These are phyloP conservation scores for Cubamyces lactineus DNA, from an alignment of 768 basidiomycete genomes.

Conservation along the genomic window DNA sequence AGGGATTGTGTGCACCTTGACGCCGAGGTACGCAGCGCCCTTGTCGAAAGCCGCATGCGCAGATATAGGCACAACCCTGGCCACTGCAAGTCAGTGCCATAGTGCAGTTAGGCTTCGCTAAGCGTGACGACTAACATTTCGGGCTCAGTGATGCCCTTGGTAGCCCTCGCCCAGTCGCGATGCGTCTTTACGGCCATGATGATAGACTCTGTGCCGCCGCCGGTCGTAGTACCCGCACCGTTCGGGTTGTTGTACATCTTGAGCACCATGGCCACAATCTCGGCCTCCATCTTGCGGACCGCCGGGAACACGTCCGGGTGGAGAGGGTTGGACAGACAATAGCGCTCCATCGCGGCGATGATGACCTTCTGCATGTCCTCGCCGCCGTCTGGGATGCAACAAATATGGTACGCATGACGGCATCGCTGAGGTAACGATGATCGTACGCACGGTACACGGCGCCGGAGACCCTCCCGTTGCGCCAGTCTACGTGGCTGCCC, in stretches of 20 bases:
- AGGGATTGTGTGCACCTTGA: conserved; percentile 89
- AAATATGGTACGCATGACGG: not conserved
- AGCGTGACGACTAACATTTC: conserved; percentile 70
- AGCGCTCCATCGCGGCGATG: conserved; percentile 78
- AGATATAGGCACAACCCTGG: conserved; percentile 78
- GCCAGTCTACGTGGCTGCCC: conserved; percentile 55
- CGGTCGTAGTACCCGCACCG: conserved; percentile 91
- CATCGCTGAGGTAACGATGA: conserved; percentile 2
- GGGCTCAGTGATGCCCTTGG: conserved; percentile 87
- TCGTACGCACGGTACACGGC: conserved; percentile 77
- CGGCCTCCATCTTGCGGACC: conserved; percentile 95
- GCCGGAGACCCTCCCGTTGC: conserved; percentile 76
- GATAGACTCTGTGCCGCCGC: conserved; percentile 95
- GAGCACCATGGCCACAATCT: conserved; percentile 87
- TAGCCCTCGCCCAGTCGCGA: conserved; percentile 85
- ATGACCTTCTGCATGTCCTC: conserved; percentile 80
- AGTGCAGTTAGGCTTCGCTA: not conserved
- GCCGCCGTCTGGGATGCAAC: conserved; percentile 66
- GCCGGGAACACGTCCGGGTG: conserved; percentile 95
- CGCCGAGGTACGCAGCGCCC: conserved; percentile 81
- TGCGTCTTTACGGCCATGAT: conserved; percentile 95
- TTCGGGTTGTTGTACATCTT: conserved; percentile 82
- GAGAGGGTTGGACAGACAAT: conserved; percentile 86
- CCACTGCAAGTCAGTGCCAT: conserved; percentile 9
- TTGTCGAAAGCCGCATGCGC: conserved; percentile 98